Conservation (phyloP, 2,329 filamentous ascomycete species). For the Chaetothyriales sp. region DNA sequence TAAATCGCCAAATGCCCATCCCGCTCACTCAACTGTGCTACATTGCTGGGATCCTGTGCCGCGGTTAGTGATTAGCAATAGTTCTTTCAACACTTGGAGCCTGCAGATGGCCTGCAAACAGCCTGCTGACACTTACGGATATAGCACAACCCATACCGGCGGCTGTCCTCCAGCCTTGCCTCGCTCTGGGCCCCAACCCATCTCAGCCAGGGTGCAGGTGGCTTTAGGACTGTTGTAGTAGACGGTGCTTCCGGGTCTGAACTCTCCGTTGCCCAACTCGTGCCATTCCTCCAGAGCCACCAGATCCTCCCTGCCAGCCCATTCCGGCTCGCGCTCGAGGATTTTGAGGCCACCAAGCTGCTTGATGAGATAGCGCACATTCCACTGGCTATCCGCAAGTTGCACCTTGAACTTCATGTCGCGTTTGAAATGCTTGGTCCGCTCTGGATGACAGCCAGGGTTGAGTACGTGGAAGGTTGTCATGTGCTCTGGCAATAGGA, state of each 20-base stretch:
- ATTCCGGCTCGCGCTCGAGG: not conserved
- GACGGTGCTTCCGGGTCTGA: slow-evolving; percentile 43
- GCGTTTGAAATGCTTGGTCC: slow-evolving; percentile 1
- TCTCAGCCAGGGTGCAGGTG: slow-evolving; percentile 36
- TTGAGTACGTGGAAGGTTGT: slow-evolving; percentile 47
- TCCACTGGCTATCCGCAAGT: slow-evolving; percentile 39
- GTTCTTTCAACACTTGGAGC: not conserved
- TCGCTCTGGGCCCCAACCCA: slow-evolving; percentile 18
- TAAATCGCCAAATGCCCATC: not conserved
- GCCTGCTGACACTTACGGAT: slow-evolving; percentile 5
- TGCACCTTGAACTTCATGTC: slow-evolving; percentile 35
- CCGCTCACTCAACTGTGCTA: not conserved
- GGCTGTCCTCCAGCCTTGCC: slow-evolving; percentile 10
- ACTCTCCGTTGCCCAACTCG: slow-evolving; percentile 40
- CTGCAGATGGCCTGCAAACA: not conserved
- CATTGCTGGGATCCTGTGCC: not conserved
- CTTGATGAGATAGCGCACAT: slow-evolving; percentile 41
- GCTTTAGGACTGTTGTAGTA: slow-evolving; percentile 35
- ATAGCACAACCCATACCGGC: slow-evolving; percentile 11
- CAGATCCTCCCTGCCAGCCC: not conserved
- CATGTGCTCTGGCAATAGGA: slow-evolving; percentile 40
- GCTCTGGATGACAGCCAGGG: slow-evolving; percentile 16
- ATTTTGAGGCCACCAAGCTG: slow-evolving; percentile 43
- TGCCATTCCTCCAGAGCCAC: slow-evolving; percentile 43
- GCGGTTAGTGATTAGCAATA: not conserved